Conservation (phyloP, 225 moss, liverwort and hornwort genomes). For the Climacium dendroides region DNA sequence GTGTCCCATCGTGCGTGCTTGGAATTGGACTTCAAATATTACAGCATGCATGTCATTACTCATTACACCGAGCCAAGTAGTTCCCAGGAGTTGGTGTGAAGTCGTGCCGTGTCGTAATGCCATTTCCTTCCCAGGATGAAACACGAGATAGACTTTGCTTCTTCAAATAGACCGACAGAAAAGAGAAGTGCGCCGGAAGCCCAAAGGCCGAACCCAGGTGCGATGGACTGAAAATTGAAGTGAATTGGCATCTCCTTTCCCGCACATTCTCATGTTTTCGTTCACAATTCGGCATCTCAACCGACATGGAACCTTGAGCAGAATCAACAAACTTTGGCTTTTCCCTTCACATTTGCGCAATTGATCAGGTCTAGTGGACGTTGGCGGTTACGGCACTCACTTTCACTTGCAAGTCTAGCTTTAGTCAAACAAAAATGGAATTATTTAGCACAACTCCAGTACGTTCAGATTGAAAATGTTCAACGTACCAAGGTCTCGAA, state of each 20-base stretch:
- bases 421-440: background rate
- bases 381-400: background rate
- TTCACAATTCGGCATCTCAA: background rate
- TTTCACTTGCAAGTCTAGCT: background rate
- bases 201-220: no score
- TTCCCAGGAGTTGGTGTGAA: background rate
- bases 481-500: background rate
- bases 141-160: background rate
- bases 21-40: background rate
- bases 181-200: no score
- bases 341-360: no score
- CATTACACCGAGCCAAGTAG: background rate
- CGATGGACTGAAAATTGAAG: background rate
- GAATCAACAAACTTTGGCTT: background rate
- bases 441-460: background rate
- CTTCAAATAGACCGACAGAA: background rate
- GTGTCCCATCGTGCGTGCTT: background rate
- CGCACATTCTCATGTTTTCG: rapidly evolving
- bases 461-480: no score
- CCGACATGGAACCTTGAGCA: no score
- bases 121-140: background rate
- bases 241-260: background rate
- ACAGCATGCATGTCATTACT: no score
- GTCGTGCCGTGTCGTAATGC: no score
- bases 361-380: background rate